Conservation (phyloP, 2,329 filamentous ascomycete genomes). For the Knufia fluminis region DNA sequence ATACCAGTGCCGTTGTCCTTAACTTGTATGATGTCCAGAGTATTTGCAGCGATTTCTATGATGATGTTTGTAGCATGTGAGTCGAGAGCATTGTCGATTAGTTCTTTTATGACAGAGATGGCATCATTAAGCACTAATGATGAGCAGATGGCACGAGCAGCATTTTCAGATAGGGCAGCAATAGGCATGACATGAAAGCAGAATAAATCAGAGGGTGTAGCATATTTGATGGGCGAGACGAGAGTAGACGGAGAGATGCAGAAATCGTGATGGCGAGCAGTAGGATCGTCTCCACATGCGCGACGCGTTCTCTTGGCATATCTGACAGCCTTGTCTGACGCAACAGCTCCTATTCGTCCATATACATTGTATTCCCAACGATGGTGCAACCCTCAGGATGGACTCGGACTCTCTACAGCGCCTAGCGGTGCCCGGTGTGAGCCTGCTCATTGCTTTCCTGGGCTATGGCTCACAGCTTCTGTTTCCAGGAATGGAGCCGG, state of each 20-base stretch:
- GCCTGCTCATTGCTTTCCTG: slow-evolving; percentile 48
- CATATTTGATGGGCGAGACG: no score
- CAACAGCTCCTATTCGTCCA: background rate
- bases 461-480: slow-evolving; percentile 52
- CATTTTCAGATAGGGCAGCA: slow-evolving; percentile 32
- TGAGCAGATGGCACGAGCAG: slow-evolving; percentile 46
- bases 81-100: slow-evolving; percentile 60
- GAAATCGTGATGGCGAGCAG: no score
- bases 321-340: no score
- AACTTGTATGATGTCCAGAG: slow-evolving; percentile 53
- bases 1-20: slow-evolving; percentile 58
- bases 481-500: slow-evolving; percentile 45
- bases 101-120: slow-evolving; percentile 52
- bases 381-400: background rate
- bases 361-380: background rate
- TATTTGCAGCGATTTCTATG: slow-evolving; percentile 51
- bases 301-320: slow-evolving; percentile 1
- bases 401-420: slow-evolving; percentile 9
- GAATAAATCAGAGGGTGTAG: background rate
- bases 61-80: slow-evolving; percentile 49
- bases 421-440: slow-evolving; percentile 47
- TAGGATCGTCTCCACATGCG: background rate
- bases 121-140: slow-evolving; percentile 49
- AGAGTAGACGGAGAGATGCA: background rate
- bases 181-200: slow-evolving; percentile 32